A percentile compares a stretch with the other conserved stretches of the same genome.
These are phyloP conservation scores for Fraxinus quadrangulata DNA, from an alignment of 257 asterid species.

Conservation along the genomic window DNA sequence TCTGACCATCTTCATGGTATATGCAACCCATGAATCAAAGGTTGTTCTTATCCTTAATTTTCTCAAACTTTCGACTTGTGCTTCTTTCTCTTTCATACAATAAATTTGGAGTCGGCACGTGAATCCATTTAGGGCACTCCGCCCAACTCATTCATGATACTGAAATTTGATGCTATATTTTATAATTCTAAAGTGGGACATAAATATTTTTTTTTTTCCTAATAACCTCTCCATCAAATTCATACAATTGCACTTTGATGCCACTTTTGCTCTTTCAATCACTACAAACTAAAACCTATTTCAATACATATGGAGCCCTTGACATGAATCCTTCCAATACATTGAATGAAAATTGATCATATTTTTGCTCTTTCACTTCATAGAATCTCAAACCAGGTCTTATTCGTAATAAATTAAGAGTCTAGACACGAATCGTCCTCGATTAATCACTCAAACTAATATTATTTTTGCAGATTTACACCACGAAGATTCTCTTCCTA, in stretches of 20 bases:
- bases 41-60: slow-evolving; percentile 27
- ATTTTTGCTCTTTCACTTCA: background rate
- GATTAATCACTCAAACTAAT: background rate
- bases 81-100: background rate
- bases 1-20: slow-evolving; percentile 53
- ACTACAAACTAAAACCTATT: too few species aligned
- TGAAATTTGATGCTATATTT: too few species aligned
- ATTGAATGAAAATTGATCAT: background rate
- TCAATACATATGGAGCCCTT: too few species aligned
- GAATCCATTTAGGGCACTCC: too few species aligned
- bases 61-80: background rate
- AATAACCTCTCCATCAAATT: too few species aligned
- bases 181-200: too few species aligned
- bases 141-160: too few species aligned
- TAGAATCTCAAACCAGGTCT: background rate
- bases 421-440: background rate
- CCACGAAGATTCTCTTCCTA: slow-evolving; percentile 42
- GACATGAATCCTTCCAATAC: background rate
- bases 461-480: slow-evolving; percentile 38
- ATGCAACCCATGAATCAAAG: slow-evolving; percentile 59
- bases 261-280: too few species aligned
- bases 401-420: background rate
- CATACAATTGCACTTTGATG: too few species aligned
- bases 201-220: too few species aligned
- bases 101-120: background rate